Base-by-base conservation (phyloP, 2,329 filamentous ascomycete species). In the Cercospora sojina region DNA sequence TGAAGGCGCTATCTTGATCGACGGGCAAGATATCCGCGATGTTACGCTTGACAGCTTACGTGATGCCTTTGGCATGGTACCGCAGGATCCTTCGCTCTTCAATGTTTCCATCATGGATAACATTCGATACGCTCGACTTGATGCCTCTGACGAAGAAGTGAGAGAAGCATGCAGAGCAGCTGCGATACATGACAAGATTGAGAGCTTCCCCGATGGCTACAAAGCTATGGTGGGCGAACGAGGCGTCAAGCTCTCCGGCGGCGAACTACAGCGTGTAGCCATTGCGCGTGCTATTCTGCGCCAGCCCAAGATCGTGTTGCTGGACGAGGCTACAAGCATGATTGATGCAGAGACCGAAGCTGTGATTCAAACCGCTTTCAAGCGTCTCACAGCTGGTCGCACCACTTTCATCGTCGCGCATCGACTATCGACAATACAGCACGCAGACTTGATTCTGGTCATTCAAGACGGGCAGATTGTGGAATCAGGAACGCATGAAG, bases 341-440 rank as follows among this genome's bases (percentile, higher is more conserved):
- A 84, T 87, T 41, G 85, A 87, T 69, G 83, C 85, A 0, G 79
- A 82, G 13, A 84, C 83, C 0, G 85, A 87, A 71, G 79, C 78
- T 10, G 76, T 85, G 74, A 72, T 91, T 81, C 77, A 86, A 79
- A 69, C 86, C 81, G 77, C 84, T 80, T 70, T 92, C 60, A 83
- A 85, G 20, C 85, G 85, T 0, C 81, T 89, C 0, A 85, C 90
- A 0, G 80, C 85, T 9, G 84, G 82, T 6, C 85, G 91, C 5
- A 91, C 90, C 0, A 88, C 91, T 0, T 86, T 95, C n/a, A 86
- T 93, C 49, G 91, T 94, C 57, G 93, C 92, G 0, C 90, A 93
- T 75, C 83, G 90, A 3, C 81, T 93, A 2, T 91, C 89, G 0
- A 93, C 90, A 0, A 90, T 92, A 73, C 89, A 88, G 76, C 87